Conservation (phyloP, 2,329 filamentous ascomycete genomes). For the Sporothrix euskadiensis region DNA sequence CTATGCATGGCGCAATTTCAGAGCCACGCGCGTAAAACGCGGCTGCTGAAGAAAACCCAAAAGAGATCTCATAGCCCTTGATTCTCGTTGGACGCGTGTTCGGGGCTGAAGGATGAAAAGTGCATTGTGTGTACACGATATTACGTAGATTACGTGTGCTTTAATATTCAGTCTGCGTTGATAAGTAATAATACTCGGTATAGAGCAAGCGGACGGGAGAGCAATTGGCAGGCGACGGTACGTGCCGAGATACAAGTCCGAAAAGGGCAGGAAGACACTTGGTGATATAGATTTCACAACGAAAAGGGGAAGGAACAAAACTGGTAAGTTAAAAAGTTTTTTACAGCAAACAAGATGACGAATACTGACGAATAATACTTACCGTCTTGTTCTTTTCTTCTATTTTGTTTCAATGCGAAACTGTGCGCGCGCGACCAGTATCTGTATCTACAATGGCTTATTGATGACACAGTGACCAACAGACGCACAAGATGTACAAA, state of each 20-base stretch:
- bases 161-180: background rate
- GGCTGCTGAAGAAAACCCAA: background rate
- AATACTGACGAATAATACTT: too few relatives aligned
- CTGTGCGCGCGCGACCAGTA: too few relatives aligned
- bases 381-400: background rate
- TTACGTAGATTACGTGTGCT: background rate
- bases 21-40: background rate
- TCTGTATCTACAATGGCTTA: background rate
- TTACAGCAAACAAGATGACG: too few relatives aligned
- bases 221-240: background rate
- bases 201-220: background rate
- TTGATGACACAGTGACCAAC: background rate
- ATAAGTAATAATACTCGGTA: background rate
- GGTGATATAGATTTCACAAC: background rate
- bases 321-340: background rate
- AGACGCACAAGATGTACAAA: background rate
- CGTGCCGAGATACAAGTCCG: background rate
- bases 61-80: background rate
- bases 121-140: background rate
- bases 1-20: background rate
- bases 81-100: background rate
- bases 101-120: background rate
- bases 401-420: background rate
- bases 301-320: background rate
- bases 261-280: background rate